Conservation (phyloP, 371 early-diverging fungal species). For the Massospora cicadina region DNA sequence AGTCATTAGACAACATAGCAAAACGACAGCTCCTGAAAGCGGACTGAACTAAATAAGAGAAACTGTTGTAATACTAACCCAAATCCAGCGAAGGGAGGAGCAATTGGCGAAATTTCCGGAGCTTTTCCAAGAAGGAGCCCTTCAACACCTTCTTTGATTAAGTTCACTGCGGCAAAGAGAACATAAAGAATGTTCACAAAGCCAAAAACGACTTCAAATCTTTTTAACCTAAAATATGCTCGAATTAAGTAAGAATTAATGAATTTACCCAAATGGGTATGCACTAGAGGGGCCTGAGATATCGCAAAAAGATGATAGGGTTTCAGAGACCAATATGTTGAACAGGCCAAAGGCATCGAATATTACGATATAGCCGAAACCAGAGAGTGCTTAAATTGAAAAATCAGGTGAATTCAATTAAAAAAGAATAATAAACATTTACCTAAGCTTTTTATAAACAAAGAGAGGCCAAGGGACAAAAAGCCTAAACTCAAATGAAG, state of each 20-base stretch:
- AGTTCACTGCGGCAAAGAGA: conserved; percentile 3
- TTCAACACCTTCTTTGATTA: conserved; percentile 4
- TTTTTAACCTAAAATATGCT: background rate
- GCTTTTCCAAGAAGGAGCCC: background rate
- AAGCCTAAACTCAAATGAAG: background rate
- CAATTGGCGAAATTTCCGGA: background rate
- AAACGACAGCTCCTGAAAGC: background rate
- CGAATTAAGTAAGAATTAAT: background rate
- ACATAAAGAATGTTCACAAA: background rate
- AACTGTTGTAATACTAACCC: background rate
- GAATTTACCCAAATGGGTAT: conserved; percentile 3
- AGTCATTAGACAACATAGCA: background rate
- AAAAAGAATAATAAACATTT: no score
- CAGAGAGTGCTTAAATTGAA: background rate
- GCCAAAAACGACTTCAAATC: conserved; percentile 4
- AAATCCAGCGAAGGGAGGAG: background rate
- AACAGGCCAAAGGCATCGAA: conserved; percentile 4
- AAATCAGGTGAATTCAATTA: background rate
- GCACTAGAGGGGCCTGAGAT: background rate
- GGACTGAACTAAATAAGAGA: background rate
- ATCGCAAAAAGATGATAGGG: background rate
- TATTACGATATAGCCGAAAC: conserved; percentile 4
- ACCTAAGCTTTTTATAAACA: conserved; percentile 5
- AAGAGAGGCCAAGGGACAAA: background rate
- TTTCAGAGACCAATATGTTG: background rate